phyloP scores from a whole-genome alignment of 2,329 filamentous ascomycete species.

The Dothideomycetes sp. region DNA sequence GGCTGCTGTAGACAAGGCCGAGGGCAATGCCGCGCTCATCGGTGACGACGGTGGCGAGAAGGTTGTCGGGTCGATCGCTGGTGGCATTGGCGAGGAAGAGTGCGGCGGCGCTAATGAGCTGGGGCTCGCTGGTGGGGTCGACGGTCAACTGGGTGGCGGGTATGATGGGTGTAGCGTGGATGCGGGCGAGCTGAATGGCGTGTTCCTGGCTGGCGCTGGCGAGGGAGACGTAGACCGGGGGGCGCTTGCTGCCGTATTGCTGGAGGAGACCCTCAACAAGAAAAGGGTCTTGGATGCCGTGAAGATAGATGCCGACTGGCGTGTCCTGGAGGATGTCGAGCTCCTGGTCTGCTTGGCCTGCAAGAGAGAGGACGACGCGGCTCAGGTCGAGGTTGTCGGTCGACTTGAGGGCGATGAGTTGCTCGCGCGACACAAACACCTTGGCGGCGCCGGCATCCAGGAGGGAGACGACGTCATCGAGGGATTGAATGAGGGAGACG shows the following conservation, averaged over 20 bases:
- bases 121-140: constrained; percentile 46
- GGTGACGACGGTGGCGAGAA: constrained; percentile 83
- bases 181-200: constrained; percentile 29
- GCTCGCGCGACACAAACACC: constrained; percentile 66
- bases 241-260: constrained; percentile 37
- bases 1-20: constrained; percentile 88
- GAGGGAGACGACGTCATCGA: constrained; percentile 65
- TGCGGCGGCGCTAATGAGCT: constrained; percentile 54
- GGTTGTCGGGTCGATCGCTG: constrained; percentile 70
- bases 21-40: constrained; percentile 77
- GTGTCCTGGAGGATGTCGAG: constrained; percentile 29
- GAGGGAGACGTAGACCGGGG: constrained; percentile 41
- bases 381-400: constrained; percentile 42
- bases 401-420: constrained; percentile 46
- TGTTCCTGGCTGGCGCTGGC: constrained; percentile 27
- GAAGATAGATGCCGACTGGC: constrained; percentile 33
- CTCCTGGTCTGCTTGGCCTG: constrained; percentile 30
- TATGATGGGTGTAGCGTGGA: constrained; percentile 57
- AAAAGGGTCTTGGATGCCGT: constrained; percentile 24
- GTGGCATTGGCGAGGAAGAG: constrained; percentile 65
- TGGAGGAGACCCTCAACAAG: constrained; percentile 37
- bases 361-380: constrained; percentile 46
- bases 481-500: constrained; percentile 55
- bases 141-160: constrained; percentile 60
- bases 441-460: constrained; percentile 77